Conservation (phyloP, 164 flowering plant species). For the Stephania yunnanensis region DNA sequence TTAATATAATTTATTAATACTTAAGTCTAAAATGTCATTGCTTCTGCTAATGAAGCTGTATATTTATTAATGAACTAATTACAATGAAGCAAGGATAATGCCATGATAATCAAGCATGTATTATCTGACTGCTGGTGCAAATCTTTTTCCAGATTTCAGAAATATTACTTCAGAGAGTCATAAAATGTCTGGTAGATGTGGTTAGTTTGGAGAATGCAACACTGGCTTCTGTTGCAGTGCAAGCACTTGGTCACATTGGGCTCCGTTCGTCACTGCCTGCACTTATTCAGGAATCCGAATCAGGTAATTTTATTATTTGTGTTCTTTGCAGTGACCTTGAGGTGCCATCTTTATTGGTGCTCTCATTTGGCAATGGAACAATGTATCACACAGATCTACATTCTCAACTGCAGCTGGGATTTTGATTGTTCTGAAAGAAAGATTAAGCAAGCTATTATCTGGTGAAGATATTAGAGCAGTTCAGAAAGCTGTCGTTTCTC, state of each 20-base stretch:
- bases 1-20: too few species aligned
- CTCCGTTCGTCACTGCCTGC: constrained; percentile 62
- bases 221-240: constrained; percentile 78
- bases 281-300: constrained; percentile 37
- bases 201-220: constrained; percentile 59
- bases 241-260: constrained; percentile 94
- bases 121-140: background rate
- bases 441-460: constrained; percentile 60
- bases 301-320: constrained; percentile 36
- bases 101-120: too few species aligned
- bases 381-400: background rate
- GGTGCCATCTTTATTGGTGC: background rate
- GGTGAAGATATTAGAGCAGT: constrained; percentile 78
- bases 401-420: constrained; percentile 51
- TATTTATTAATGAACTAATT: too few species aligned
- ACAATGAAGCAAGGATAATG: too few species aligned
- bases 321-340: background rate
- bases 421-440: constrained; percentile 52
- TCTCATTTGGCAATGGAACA: background rate
- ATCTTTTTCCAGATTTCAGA: constrained; percentile 42
- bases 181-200: constrained; percentile 58
- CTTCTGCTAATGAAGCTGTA: too few species aligned
- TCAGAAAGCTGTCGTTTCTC: constrained; percentile 66
- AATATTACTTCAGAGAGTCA: constrained; percentile 35
- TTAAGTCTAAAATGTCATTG: too few species aligned